A percentile compares a stretch with the other conserved stretches of the same genome.
Conservation (phyloP, 768 basidiomycete genomes). For the Tylopilus intermedius region DNA sequence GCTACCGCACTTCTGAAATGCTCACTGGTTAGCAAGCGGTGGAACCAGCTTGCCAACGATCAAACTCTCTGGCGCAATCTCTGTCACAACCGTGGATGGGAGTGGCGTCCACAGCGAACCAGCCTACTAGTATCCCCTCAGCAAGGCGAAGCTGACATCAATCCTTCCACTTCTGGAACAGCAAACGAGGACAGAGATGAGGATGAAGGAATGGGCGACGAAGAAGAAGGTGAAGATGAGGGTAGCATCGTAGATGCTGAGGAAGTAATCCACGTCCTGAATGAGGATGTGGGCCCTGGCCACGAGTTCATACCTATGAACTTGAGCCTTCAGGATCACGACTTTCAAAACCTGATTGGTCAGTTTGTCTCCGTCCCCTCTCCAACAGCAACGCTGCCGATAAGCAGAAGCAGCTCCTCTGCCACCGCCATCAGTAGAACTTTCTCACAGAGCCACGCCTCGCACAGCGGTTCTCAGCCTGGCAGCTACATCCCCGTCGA, state of each 20-base stretch:
- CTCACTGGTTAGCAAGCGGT: conserved; percentile 56
- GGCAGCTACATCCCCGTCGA: conserved; percentile 39
- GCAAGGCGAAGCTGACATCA: conserved; percentile 10
- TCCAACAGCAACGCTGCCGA: conserved; percentile 14
- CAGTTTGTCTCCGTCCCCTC: conserved; percentile 19
- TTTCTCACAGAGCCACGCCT: conserved; percentile 21
- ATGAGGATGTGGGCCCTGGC: conserved; percentile 44
- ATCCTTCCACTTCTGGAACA: conserved; percentile 16
- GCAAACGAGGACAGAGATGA: conserved; percentile 51
- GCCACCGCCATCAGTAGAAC: conserved; percentile 25
- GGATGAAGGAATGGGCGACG: conserved; percentile 78
- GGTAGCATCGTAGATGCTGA: conserved; percentile 28
- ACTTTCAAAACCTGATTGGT: conserved; percentile 21
- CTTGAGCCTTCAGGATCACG: conserved; percentile 27
- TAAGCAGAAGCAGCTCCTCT: conserved; percentile 23
- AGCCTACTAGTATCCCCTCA: conserved; percentile 11
- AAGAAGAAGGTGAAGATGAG: conserved; percentile 54
- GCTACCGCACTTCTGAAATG: conserved; percentile 54
- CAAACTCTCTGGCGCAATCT: conserved; percentile 63
- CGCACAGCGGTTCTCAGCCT: conserved; percentile 12
- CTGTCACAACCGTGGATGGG: conserved; percentile 59
- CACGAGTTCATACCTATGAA: conserved; percentile 53
- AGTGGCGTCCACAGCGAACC: conserved; percentile 40
- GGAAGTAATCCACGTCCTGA: conserved; percentile 28
- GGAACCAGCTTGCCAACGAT: conserved; percentile 64